Evolutionary conservation across 1,139 yeast genomes (phyloP).

Genomic region (Lodderomyces pseudojiufengensis): DNA sequence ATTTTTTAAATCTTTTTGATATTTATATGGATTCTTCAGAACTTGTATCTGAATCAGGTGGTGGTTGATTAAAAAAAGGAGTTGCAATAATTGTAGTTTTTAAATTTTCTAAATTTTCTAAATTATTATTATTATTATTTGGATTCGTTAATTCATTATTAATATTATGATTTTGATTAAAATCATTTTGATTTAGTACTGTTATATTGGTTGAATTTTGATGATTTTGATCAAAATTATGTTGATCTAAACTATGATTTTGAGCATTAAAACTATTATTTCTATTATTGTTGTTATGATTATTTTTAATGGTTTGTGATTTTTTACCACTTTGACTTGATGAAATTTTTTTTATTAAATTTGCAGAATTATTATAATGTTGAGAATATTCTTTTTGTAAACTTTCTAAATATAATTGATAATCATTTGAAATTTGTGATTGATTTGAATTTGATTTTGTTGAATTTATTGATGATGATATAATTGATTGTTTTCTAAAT

Average conservation of each 20-base stretch:
- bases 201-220: no score
- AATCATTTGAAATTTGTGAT: slow-evolving; percentile 15
- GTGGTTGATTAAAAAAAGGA: slow-evolving; percentile 40
- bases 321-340: not conserved
- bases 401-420: slow-evolving; percentile 19
- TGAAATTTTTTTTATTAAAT: slow-evolving; percentile 6
- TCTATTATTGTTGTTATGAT: not conserved
- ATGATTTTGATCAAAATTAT: no score
- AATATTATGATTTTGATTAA: slow-evolving; percentile 2
- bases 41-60: slow-evolving; percentile 31
- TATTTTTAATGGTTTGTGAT: no score
- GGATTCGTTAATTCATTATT: no score
- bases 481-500: slow-evolving; percentile 7
- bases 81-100: slow-evolving; percentile 27
- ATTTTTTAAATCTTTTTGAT: no score
- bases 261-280: not conserved
- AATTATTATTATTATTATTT: no score
- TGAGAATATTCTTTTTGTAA: slow-evolving; percentile 16
- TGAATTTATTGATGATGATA: slow-evolving; percentile 11
- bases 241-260: not conserved
- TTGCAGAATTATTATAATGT: slow-evolving; percentile 7
- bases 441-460: slow-evolving; percentile 14
- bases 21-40: no score
- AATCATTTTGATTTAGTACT: not conserved
- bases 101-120: slow-evolving; percentile 18